phyloP scores from a whole-genome alignment of 2,329 filamentous ascomycete species.

The Chaetomium sp. region DNA sequence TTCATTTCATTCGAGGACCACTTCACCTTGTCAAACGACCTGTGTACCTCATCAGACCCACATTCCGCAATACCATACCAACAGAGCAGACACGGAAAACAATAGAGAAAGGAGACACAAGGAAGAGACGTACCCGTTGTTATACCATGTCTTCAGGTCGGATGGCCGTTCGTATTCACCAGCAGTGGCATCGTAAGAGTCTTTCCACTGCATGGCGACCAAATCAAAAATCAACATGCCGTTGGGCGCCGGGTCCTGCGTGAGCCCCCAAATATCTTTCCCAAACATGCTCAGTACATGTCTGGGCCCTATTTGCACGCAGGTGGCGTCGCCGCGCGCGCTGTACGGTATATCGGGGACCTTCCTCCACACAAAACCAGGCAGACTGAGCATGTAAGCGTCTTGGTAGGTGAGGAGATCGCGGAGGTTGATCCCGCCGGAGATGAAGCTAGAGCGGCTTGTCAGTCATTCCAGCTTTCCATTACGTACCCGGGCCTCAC shows the following conservation, averaged over 20 bases:
- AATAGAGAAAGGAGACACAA: not conserved
- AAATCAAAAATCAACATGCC: slow-evolving; percentile 19
- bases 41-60: not conserved
- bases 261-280: not conserved
- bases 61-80: no score
- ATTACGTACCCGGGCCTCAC: not conserved
- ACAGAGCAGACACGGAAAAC: not conserved
- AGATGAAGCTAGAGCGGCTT: slow-evolving; percentile 1
- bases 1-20: slow-evolving; percentile 15
- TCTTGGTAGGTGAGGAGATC: slow-evolving; percentile 11
- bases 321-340: not conserved
- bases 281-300: slow-evolving; percentile 16
- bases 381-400: slow-evolving; percentile 19
- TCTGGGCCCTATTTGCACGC: slow-evolving; percentile 13
- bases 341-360: slow-evolving; percentile 6
- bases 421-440: slow-evolving; percentile 8
- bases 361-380: slow-evolving; percentile 19
- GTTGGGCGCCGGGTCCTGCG: slow-evolving; percentile 7
- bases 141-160: slow-evolving; percentile 15
- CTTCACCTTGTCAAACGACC: slow-evolving; percentile 5
- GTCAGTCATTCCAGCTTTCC: not conserved
- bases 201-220: slow-evolving; percentile 13
- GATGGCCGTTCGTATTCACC: slow-evolving; percentile 8
- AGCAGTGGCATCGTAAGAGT: slow-evolving; percentile 13
- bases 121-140: slow-evolving; percentile 1